Evolutionary conservation across 1,284 basidiomycete species (phyloP).

Genomic region (Peniophora sp.): DNA sequence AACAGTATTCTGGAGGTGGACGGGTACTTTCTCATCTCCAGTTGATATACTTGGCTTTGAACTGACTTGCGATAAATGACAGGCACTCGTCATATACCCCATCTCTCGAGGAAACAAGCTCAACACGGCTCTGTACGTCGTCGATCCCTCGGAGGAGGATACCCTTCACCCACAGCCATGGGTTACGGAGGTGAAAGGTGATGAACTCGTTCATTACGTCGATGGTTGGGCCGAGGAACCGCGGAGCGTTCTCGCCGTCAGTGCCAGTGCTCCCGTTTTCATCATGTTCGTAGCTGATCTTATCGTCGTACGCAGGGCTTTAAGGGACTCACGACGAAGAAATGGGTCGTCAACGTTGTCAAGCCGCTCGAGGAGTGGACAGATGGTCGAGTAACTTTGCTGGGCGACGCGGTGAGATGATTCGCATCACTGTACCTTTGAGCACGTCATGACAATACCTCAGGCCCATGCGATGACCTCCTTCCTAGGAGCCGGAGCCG

Average conservation of each 20-base stretch:
- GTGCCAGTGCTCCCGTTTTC: slow-evolving; percentile 1
- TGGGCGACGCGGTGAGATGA: slow-evolving; percentile 38
- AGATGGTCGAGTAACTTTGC: slow-evolving; percentile 31
- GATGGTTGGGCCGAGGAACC: slow-evolving; percentile 33
- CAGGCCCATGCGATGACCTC: slow-evolving; percentile 48
- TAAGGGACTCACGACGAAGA: slow-evolving; percentile 18
- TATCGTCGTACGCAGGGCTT: not conserved
- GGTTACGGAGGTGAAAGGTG: slow-evolving; percentile 21
- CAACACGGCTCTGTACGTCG: slow-evolving; percentile 32
- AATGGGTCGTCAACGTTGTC: slow-evolving; percentile 43
- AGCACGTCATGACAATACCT: not conserved
- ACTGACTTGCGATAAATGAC: not conserved
- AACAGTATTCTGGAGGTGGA: too few relatives aligned
- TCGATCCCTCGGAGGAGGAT: slow-evolving; percentile 24
- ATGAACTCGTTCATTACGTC: slow-evolving; percentile 21
- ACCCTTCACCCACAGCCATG: slow-evolving; percentile 25
- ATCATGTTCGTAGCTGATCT: slow-evolving; percentile 24
- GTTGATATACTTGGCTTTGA: too few relatives aligned
- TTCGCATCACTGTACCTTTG: not conserved
- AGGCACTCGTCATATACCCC: slow-evolving; percentile 20
- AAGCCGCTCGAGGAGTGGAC: slow-evolving; percentile 30
- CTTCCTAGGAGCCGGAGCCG: slow-evolving; percentile 48
- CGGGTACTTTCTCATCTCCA: too few relatives aligned
- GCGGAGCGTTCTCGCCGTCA: slow-evolving; percentile 30
- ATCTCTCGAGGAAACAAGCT: slow-evolving; percentile 29